phyloP scores from a whole-genome alignment of 1,284 basidiomycete species.

The Ceratobasidium sp. region DNA sequence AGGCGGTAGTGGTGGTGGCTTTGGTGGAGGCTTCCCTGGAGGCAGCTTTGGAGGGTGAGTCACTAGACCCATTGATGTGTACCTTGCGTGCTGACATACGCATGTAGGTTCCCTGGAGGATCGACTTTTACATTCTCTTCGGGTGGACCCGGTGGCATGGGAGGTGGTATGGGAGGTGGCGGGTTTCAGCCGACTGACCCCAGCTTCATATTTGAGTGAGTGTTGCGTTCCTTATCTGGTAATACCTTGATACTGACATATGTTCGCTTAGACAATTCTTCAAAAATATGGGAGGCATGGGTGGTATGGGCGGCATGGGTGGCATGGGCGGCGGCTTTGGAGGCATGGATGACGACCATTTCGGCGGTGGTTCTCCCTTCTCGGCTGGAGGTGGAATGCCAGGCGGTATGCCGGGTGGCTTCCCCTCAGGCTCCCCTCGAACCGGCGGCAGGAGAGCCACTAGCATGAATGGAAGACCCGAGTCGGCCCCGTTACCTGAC shows the following conservation, averaged over 20 bases:
- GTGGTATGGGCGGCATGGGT: conserved; percentile 55
- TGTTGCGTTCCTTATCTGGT: conserved; percentile 43
- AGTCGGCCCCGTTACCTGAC: conserved; percentile 58
- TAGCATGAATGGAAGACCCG: conserved; percentile 28
- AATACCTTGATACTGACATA: conserved; percentile 43
- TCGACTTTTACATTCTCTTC: conserved; percentile 68
- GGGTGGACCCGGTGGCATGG: conserved; percentile 54
- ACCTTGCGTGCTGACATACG: conserved; percentile 15
- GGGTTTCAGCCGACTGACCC: conserved; percentile 83
- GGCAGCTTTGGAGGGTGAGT: conserved; percentile 58
- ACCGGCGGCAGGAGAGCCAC: conserved; percentile 39
- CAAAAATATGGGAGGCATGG: conserved; percentile 50
- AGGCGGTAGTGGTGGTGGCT: conserved; percentile 53
- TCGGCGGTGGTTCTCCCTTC: conserved; percentile 52
- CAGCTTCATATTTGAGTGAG: conserved; percentile 89
- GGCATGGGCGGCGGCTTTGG: conserved; percentile 49
- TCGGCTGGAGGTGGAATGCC: conserved; percentile 55
- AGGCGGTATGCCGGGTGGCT: conserved; percentile 62
- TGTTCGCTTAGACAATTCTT: conserved; percentile 68
- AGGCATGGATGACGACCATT: conserved; percentile 57
- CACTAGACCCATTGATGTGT: conserved; percentile 50
- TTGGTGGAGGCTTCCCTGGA: conserved; percentile 53
- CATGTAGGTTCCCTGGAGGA: conserved; percentile 58
- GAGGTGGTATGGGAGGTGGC: too few relatives aligned
- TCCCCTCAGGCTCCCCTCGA: conserved; percentile 45